phyloP scores from a whole-genome alignment of 192 early-diverging fungal species.

The Rhizophlyctis rosea region DNA sequence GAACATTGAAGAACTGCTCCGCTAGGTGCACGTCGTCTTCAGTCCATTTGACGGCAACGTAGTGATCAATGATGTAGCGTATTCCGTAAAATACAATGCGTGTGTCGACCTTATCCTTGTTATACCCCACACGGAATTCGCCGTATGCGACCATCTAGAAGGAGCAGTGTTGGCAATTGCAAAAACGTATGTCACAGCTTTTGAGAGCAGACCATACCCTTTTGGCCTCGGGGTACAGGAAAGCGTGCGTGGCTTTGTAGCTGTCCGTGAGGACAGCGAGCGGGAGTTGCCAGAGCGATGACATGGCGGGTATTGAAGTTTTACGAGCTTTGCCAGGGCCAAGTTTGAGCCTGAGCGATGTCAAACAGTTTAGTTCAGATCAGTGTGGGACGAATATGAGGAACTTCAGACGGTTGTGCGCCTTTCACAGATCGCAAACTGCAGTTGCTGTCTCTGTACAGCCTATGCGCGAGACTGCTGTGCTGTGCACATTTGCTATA shows the following conservation, averaged over 20 bases:
- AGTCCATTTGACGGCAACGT: constrained; percentile 67
- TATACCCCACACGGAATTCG: constrained; percentile 70
- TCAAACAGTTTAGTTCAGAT: no score
- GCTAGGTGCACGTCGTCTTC: constrained; percentile 63
- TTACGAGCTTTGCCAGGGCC: no score
- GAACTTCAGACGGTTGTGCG: no score
- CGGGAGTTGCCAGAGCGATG: no score
- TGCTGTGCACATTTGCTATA: no score
- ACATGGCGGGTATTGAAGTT: no score
- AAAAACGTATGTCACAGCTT: neutral
- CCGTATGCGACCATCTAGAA: constrained; percentile 72
- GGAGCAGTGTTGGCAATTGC: neutral
- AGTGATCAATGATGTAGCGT: constrained; percentile 79
- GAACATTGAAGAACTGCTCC: constrained; percentile 68
- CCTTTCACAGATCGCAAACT: no score
- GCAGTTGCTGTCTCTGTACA: no score
- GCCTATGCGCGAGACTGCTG: no score
- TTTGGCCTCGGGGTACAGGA: constrained; percentile 69
- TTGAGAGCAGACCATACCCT: constrained; percentile 34
- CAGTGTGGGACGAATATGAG: no score
- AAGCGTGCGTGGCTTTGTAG: constrained; percentile 78
- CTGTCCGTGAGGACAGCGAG: constrained; percentile 74
- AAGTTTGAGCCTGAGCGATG: no score
- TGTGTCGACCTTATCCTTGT: constrained; percentile 63
- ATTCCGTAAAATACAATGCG: constrained; percentile 84